A percentile compares a stretch with the other conserved stretches of the same genome.
phyloP scores from a whole-genome alignment of 768 basidiomycete genomes.

The Tubosaeta sp. region DNA sequence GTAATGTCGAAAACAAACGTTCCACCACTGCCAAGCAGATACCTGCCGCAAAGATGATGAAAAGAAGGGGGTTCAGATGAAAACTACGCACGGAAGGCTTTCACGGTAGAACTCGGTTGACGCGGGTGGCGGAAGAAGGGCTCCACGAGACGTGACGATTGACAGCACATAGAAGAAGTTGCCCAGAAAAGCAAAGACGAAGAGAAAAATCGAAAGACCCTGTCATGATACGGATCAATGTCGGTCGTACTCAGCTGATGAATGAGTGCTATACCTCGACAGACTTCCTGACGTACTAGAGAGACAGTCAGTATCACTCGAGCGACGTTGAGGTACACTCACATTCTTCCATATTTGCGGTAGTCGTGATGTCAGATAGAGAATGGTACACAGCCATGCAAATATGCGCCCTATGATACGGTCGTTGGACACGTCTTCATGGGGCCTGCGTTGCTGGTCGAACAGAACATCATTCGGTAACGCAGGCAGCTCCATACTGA shows the following conservation, averaged over 20 bases:
- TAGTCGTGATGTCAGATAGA: conserved; percentile 90
- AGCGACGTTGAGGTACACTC: conserved; percentile 42
- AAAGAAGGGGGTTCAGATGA: neutral
- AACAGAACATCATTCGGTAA: conserved; percentile 2
- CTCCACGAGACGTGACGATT: conserved; percentile 72
- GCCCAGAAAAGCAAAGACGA: conserved; percentile 90
- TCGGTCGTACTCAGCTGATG: conserved; percentile 2
- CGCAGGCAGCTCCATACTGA: conserved; percentile 19
- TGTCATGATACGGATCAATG: conserved; percentile 28
- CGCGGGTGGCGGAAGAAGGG: conserved; percentile 52
- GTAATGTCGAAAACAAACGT: conserved; percentile 91
- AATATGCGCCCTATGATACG: conserved; percentile 83
- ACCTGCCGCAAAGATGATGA: conserved; percentile 39
- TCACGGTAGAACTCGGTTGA: conserved; percentile 69
- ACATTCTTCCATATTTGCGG: conserved; percentile 99
- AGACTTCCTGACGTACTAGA: conserved; percentile 81
- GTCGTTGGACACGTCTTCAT: conserved; percentile 36
- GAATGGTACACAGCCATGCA: conserved; percentile 90
- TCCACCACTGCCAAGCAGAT: conserved; percentile 87
- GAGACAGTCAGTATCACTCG: conserved; percentile 1
- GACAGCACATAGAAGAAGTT: conserved; percentile 92
- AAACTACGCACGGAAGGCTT: conserved; percentile 70
- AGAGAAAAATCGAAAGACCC: conserved; percentile 92
- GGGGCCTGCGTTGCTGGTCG: conserved; percentile 11
- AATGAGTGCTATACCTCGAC: conserved; percentile 54